Percentiles rank a stretch among this genome's conserved stretches.
phyloP scores from a whole-genome alignment of 257 asterid genomes.

The Nyctanthes arbortristis region DNA sequence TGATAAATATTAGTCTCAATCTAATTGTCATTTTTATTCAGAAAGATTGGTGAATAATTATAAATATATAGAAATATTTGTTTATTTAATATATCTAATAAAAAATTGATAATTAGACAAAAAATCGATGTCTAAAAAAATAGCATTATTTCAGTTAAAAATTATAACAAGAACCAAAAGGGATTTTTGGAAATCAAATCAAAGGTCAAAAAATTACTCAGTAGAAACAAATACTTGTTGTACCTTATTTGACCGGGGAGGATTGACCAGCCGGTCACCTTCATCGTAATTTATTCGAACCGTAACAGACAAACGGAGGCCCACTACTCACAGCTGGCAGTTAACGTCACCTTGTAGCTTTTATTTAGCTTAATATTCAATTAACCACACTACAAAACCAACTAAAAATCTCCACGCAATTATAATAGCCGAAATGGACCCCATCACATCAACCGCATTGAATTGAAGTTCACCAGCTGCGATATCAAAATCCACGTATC shows the following conservation, averaged over 20 bases:
- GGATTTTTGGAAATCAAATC: too few relatives aligned
- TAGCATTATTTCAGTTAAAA: too few relatives aligned
- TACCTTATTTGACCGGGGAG: not conserved
- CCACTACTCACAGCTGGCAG: conserved; percentile 19
- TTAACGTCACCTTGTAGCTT: conserved; percentile 10
- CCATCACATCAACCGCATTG: not conserved
- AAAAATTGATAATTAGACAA: too few relatives aligned
- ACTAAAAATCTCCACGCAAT: not conserved
- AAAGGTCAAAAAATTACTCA: not conserved
- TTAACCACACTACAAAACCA: not conserved
- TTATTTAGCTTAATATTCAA: not conserved
- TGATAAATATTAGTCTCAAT: too few relatives aligned
- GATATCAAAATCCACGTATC: conserved; percentile 31
- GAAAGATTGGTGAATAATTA: too few relatives aligned
- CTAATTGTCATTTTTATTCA: too few relatives aligned
- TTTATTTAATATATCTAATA: too few relatives aligned
- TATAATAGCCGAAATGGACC: not conserved
- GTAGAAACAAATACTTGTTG: too few relatives aligned
- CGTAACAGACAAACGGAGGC: conserved; percentile 13
- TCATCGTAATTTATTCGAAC: conserved; percentile 2
- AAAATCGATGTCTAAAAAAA: too few relatives aligned
- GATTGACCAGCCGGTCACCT: conserved; percentile 17
- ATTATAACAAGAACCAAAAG: too few relatives aligned
- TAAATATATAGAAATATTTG: too few relatives aligned
- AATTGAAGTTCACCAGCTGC: conserved; percentile 1